Evolutionary conservation across 805 yeast species (phyloP).

Genomic region (Komagataella phaffii): DNA sequence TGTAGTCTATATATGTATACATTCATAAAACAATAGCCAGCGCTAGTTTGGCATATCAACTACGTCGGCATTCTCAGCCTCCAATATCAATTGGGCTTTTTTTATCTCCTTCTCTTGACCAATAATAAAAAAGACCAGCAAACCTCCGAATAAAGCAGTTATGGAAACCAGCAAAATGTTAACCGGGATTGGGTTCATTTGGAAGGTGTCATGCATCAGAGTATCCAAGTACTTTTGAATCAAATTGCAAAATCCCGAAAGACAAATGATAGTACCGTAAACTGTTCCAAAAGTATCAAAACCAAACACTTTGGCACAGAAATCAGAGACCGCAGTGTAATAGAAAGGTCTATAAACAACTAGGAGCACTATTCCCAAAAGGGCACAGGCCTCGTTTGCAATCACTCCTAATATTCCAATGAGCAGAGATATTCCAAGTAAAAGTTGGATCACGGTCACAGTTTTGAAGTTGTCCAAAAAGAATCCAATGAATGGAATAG

Average conservation of each 20-base stretch:
- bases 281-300: slow-evolving; percentile 53
- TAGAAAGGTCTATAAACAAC: slow-evolving; percentile 63
- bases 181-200: slow-evolving; percentile 72
- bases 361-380: slow-evolving; percentile 54
- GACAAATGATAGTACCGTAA: slow-evolving; percentile 74
- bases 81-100: slow-evolving; percentile 41
- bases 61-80: slow-evolving; percentile 48
- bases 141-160: slow-evolving; percentile 39
- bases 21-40: neutral
- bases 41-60: slow-evolving; percentile 23
- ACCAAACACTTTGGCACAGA: slow-evolving; percentile 52
- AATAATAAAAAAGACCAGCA: slow-evolving; percentile 29
- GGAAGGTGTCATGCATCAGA: slow-evolving; percentile 51
- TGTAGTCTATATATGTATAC: neutral
- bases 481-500: slow-evolving; percentile 80
- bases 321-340: slow-evolving; percentile 43
- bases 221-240: slow-evolving; percentile 58
- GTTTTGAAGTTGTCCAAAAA: slow-evolving; percentile 66
- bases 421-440: slow-evolving; percentile 38
- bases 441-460: slow-evolving; percentile 35
- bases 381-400: slow-evolving; percentile 33
- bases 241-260: slow-evolving; percentile 73
- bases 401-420: slow-evolving; percentile 67
- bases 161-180: slow-evolving; percentile 40
- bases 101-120: slow-evolving; percentile 26